These are phyloP conservation scores for Plasmodium coatneyi DNA, from an alignment of 169 alveolate genomes.

Conservation along the genomic window DNA sequence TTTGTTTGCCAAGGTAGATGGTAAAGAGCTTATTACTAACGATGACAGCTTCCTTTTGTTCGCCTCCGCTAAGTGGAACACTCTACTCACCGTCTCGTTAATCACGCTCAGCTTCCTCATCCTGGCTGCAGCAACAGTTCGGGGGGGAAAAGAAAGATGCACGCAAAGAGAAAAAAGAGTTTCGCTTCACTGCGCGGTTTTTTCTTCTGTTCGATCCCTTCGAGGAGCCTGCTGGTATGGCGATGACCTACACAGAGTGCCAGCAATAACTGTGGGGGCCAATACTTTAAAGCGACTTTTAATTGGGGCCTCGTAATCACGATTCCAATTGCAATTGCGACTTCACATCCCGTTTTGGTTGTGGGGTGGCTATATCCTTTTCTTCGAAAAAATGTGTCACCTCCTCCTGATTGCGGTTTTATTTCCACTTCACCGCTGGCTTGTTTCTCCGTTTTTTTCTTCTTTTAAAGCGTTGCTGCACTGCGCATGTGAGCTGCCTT, in stretches of 20 bases:
- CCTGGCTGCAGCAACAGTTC: not conserved
- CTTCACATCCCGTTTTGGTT: not conserved
- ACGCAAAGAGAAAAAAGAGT: not conserved
- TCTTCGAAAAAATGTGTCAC: not conserved
- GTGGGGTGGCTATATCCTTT: not conserved
- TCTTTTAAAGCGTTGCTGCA: not conserved
- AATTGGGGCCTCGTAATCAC: not conserved
- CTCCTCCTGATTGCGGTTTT: not conserved
- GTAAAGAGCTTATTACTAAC: not conserved
- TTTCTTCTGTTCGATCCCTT: not conserved
- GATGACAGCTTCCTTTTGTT: not conserved
- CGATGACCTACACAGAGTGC: not conserved
- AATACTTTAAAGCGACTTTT: not conserved
- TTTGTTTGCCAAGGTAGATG: not conserved
- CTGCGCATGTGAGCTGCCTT: not conserved
- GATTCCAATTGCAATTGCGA: not conserved
- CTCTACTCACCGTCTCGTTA: not conserved
- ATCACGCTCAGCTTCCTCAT: constrained; percentile 1
- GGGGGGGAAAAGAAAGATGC: not conserved
- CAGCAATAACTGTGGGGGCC: not conserved
- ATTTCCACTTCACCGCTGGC: not conserved
- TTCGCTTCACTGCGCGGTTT: not conserved
- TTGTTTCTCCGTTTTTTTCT: not conserved
- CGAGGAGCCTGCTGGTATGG: not conserved
- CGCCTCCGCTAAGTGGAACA: not conserved